Conservation (phyloP, 1,139 yeast species). For the Candida albicans region DNA sequence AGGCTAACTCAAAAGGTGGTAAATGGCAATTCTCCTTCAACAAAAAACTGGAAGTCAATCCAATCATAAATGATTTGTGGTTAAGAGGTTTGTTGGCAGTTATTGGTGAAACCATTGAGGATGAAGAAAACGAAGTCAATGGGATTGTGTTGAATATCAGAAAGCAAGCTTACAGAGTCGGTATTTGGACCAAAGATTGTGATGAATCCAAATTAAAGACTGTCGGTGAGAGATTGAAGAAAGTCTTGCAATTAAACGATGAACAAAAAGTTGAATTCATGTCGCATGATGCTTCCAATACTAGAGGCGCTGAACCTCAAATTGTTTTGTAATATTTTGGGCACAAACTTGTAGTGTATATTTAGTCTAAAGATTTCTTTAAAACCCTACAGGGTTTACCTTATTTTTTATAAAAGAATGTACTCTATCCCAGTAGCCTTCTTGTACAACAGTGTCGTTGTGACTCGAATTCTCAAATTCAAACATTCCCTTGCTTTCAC, state of each 20-base stretch:
- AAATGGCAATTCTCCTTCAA: conserved; percentile 79
- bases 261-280: conserved; percentile 74
- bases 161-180: conserved; percentile 79
- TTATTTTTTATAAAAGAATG: conserved; percentile 51
- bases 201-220: conserved; percentile 60
- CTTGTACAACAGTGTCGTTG: conserved; percentile 76
- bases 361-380: conserved; percentile 9
- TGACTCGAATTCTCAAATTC: conserved; percentile 65
- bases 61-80: conserved; percentile 88
- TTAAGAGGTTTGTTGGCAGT: conserved; percentile 85
- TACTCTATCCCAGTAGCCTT: conserved; percentile 71
- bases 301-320: conserved; percentile 44
- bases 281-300: conserved; percentile 58
- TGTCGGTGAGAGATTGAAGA: conserved; percentile 86
- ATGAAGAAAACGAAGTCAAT: conserved; percentile 85
- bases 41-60: conserved; percentile 60
- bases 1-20: conserved; percentile 85
- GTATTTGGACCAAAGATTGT: conserved; percentile 90
- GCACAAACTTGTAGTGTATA: conserved; percentile 6
- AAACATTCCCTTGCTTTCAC: conserved; percentile 46
- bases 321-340: conserved; percentile 31
- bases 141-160: conserved; percentile 93
- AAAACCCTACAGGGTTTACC: conserved; percentile 42
- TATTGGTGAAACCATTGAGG: conserved; percentile 95
- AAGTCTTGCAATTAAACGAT: conserved; percentile 67